These are phyloP conservation scores for Trametes sanguinea DNA, from an alignment of 768 basidiomycete genomes.

Conservation along the genomic window DNA sequence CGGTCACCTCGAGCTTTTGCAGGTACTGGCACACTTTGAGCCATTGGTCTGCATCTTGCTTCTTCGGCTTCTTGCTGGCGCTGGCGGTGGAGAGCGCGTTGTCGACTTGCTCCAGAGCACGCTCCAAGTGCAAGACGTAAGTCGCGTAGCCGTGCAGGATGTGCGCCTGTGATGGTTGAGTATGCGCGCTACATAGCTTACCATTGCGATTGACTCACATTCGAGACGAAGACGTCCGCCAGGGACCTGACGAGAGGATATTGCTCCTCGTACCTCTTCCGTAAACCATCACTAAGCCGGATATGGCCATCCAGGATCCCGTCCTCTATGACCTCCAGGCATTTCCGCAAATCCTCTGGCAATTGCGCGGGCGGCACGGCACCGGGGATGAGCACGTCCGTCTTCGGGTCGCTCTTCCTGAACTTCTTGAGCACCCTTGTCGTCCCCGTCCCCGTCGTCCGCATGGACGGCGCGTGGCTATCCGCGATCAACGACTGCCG, in stretches of 20 bases:
- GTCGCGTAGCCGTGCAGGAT: slow-evolving; percentile 93
- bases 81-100: slow-evolving; percentile 64
- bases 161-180: slow-evolving; percentile 61
- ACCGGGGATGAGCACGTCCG: slow-evolving; percentile 44
- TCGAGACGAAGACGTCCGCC: slow-evolving; percentile 94
- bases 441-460: slow-evolving; percentile 32
- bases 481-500: slow-evolving; percentile 62
- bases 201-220: slow-evolving; percentile 54
- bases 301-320: slow-evolving; percentile 90
- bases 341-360: slow-evolving; percentile 84
- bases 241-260: slow-evolving; percentile 91
- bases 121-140: slow-evolving; percentile 92
- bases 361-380: slow-evolving; percentile 75
- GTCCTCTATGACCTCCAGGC: slow-evolving; percentile 83
- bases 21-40: slow-evolving; percentile 73
- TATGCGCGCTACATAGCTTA: slow-evolving; percentile 20
- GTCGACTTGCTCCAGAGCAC: slow-evolving; percentile 86
- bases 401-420: slow-evolving; percentile 59
- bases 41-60: slow-evolving; percentile 80
- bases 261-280: slow-evolving; percentile 92
- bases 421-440: slow-evolving; percentile 62
- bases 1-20: slow-evolving; percentile 76
- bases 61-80: slow-evolving; percentile 74
- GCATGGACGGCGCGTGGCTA: slow-evolving; percentile 43
- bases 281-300: slow-evolving; percentile 78